Evolutionary conservation across 2,329 filamentous ascomycete species (phyloP), one percentile per base, ranked within the genome.

Genomic region (Ascochyta viciae-villosae): DNA sequence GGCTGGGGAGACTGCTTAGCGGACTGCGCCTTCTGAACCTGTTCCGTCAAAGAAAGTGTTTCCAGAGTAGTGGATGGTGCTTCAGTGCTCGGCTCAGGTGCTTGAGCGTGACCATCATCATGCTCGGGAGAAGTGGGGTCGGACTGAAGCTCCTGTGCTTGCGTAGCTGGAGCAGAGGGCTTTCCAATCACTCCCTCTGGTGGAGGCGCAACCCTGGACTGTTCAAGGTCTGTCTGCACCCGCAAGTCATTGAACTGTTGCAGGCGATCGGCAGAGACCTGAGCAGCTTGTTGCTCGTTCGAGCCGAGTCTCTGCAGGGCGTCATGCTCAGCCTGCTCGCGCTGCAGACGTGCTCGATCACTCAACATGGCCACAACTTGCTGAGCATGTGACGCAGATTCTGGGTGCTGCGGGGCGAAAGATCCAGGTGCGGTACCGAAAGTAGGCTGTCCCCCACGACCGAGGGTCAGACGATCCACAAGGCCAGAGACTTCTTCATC

Each of bases 221-320:
- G 74, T 33, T 81, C 78, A 8, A 83, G 80, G 54, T 93, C 91
- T 56, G 89, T 85, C 69, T 90, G 85, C n/a, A 88, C 85, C 64
- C 90, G 85, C 45, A 95, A 78, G 27, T 89, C 85, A 66, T 96
- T 87, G 72, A 97, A 97, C 71, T 97, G 89, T 63, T 90, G 86
- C 19, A 97, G 82, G 41, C 93, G 88, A 42, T 91, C 90, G 58
- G 83, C 82, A 46, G 81, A 81, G 27, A 77, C 78, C 65, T 84
- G 68, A 7, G 69, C 61, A 43, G 67, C 59, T 47, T 72, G 70
- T 23, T 73, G 70, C n/a, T 74, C 70, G 44, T 67, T 65, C 19
- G 62, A 58, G 10, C 61, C 62, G 5, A 59, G 56, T 24, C 70
- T 67, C 38, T 80, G 77, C 35, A 70, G 50, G 44, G 73, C 70